These are phyloP conservation scores for Globisporangium mamillatum DNA, from an alignment of 352 stramenopile species.

Conservation along the genomic window DNA sequence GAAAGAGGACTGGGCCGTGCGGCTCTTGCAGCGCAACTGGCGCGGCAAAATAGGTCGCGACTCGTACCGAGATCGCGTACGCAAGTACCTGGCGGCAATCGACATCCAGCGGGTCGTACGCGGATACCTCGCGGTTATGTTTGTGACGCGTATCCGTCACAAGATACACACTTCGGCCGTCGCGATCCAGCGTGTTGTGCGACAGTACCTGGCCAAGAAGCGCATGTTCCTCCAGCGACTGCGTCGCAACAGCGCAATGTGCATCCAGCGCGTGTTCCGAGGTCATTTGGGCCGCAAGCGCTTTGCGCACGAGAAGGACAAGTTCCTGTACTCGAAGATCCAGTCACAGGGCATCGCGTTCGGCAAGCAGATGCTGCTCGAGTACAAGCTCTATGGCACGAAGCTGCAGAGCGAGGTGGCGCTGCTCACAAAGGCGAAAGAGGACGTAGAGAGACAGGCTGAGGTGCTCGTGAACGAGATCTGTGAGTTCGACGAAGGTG, in stretches of 20 bases:
- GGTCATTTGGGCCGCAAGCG: conserved; percentile 81
- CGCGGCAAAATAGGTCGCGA: conserved; percentile 86
- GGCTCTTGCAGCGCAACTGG: conserved; percentile 90
- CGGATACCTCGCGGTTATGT: conserved; percentile 62
- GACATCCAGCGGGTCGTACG: conserved; percentile 88
- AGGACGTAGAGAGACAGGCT: conserved; percentile 84
- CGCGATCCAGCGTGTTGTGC: conserved; percentile 80
- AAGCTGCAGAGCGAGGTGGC: conserved; percentile 93
- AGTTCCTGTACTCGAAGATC: conserved; percentile 92
- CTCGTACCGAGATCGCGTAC: conserved; percentile 72
- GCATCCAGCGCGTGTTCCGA: conserved; percentile 88
- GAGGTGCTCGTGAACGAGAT: conserved; percentile 92
- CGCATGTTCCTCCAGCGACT: conserved; percentile 46
- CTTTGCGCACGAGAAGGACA: conserved; percentile 87
- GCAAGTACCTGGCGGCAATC: conserved; percentile 71
- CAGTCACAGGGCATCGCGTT: conserved; percentile 94
- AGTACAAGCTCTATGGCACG: conserved; percentile 94
- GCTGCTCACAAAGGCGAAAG: conserved; percentile 89
- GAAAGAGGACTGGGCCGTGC: conserved; percentile 87
- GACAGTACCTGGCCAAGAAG: conserved; percentile 55
- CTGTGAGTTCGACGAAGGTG: conserved; percentile 91
- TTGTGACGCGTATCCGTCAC: conserved; percentile 51
- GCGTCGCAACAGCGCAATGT: conserved; percentile 56
- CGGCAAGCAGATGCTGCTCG: conserved; percentile 93
- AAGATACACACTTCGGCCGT: conserved; percentile 55